Evolutionary conservation across 352 stramenopile species (phyloP).

Genomic region (Phytophthora quininea): DNA sequence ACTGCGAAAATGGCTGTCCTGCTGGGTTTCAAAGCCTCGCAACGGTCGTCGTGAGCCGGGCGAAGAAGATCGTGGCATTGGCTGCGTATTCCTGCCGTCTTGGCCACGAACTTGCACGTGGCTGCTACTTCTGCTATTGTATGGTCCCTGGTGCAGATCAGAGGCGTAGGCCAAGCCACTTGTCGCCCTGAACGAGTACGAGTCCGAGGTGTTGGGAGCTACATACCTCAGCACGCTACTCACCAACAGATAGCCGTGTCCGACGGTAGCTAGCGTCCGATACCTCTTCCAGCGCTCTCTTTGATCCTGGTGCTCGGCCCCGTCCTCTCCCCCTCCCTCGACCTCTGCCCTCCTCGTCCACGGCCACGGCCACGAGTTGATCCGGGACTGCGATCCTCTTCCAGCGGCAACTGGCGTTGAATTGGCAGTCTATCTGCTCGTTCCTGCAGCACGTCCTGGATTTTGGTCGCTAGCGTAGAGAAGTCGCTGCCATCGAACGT

Average conservation of each 20-base stretch:
- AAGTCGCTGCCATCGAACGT: constrained; percentile 45
- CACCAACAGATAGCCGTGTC: constrained; percentile 22
- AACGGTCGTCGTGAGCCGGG: constrained; percentile 22
- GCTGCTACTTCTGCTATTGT: constrained; percentile 34
- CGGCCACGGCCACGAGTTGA: background rate
- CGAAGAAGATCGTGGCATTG: constrained; percentile 19
- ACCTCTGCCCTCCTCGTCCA: constrained; percentile 22
- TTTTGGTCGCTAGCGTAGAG: constrained; percentile 47
- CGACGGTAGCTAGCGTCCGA: constrained; percentile 17
- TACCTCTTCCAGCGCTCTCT: constrained; percentile 28
- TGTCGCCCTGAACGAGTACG: constrained; percentile 16
- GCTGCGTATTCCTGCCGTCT: constrained; percentile 22
- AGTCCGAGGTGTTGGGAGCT: constrained; percentile 14
- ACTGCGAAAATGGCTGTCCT: constrained; percentile 36
- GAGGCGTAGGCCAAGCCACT: constrained; percentile 16
- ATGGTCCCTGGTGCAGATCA: constrained; percentile 12
- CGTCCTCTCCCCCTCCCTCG: constrained; percentile 24
- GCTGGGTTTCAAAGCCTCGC: constrained; percentile 33
- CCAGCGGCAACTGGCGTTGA: constrained; percentile 28
- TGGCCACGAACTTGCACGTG: constrained; percentile 19
- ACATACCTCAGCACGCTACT: constrained; percentile 7
- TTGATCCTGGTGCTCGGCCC: constrained; percentile 25
- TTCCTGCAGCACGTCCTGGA: constrained; percentile 47
- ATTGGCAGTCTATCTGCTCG: constrained; percentile 37
- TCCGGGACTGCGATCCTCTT: constrained; percentile 4